Base-by-base conservation (phyloP, 2,329 filamentous ascomycete genomes). In the Scorias spongiosa region DNA sequence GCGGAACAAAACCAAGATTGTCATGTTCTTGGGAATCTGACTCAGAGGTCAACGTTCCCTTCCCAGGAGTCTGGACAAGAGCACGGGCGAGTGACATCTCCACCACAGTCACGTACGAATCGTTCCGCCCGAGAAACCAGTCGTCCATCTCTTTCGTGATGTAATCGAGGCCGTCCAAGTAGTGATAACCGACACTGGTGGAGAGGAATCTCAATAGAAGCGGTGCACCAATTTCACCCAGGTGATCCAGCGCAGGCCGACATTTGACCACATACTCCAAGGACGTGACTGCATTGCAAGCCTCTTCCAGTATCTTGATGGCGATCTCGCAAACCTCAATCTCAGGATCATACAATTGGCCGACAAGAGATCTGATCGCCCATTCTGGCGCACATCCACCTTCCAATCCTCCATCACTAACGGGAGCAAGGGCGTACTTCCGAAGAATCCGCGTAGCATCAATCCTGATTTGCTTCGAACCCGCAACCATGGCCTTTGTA, bases 61-160 rank as follows among this genome's bases (percentile, higher is more conserved):
- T 76, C 36, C 81, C 74, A 1, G 64, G 63, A n/a, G 66, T 57
- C 44, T 70, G 66, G n/a, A 78, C 71, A 51, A 94, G 88, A 1
- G 88, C 82, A 47, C 86, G 80, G 29, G 88, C 86, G 42, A 98
- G 72, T 44, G 88, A 93, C n/a, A 93, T 91, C 63, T 98, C 91
- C 36, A 98, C 89, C 36, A 96, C 75, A 32, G 79, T 76, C 42
- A 98, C 91, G 53, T 98, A 98, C n/a, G 80, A 81, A 60, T 98
- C 89, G 58, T 98, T 98, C 39, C 91, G 80, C 11, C 91, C 91
- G 14, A 98, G 71, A 58, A 96, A 98, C 91, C 91, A 98, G 64
- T 98, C 93, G 54, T 98, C 91, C 91, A 98, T 98, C 62, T 98
- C 93, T 59, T 93, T 91, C 48, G 88, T 95, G 62, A 98, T 98